These are phyloP conservation scores for Planoprotostelium fungivorum DNA, from an alignment of 78 protist species.

Conservation along the genomic window DNA sequence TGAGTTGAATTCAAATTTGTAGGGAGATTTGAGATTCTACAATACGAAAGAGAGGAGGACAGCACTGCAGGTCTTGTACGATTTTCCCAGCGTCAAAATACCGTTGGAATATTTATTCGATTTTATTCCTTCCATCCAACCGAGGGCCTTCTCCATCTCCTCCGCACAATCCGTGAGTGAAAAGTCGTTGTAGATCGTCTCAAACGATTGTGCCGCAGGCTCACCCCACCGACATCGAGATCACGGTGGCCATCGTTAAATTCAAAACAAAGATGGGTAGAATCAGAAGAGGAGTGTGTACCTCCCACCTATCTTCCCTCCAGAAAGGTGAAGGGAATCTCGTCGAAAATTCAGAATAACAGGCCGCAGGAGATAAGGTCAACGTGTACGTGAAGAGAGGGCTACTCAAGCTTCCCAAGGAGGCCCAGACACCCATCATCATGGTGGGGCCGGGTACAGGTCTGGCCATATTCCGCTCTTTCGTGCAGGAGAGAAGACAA, in stretches of 20 bases:
- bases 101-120: constrained; percentile 60
- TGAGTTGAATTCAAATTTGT: background rate
- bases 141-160: constrained; percentile 68
- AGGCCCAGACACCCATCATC: constrained; percentile 25
- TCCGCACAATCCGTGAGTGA: constrained; percentile 18
- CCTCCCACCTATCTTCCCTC: constrained; percentile 18
- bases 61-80: constrained; percentile 44
- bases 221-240: constrained; percentile 11
- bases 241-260: constrained; percentile 39
- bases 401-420: constrained; percentile 26
- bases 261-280: constrained; percentile 31
- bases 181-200: background rate
- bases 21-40: constrained; percentile 48
- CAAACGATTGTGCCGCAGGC: background rate
- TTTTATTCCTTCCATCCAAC: constrained; percentile 45
- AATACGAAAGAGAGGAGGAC: constrained; percentile 54
- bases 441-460: constrained; percentile 77
- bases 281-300: constrained; percentile 53
- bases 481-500: constrained; percentile 37
- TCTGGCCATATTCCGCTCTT: constrained; percentile 59
- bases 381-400: constrained; percentile 31
- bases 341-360: background rate
- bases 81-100: constrained; percentile 24
- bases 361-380: background rate
- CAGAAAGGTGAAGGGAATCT: background rate